These are phyloP conservation scores for Allantophomopsis cytisporea DNA, from an alignment of 2,329 filamentous ascomycete genomes.

Conservation along the genomic window DNA sequence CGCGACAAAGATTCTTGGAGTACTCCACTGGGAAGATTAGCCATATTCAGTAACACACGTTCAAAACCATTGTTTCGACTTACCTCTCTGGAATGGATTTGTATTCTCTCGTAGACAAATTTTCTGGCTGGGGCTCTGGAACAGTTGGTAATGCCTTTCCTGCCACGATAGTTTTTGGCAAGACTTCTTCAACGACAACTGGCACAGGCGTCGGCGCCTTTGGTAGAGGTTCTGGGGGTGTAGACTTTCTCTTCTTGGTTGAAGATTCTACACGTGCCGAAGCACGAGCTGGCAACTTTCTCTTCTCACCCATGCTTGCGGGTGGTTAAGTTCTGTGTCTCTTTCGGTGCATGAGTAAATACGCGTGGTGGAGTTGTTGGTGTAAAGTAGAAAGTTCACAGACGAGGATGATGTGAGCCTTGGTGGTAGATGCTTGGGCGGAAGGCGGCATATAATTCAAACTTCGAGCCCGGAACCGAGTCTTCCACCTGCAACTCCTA, in stretches of 20 bases:
- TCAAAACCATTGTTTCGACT: constrained; percentile 2
- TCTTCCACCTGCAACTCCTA: too few relatives aligned
- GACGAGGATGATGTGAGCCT: constrained; percentile 6
- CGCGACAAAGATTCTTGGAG: constrained; percentile 59
- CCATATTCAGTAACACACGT: not conserved
- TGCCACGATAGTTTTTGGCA: constrained; percentile 50
- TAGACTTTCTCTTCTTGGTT: constrained; percentile 44
- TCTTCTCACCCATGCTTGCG: constrained; percentile 34
- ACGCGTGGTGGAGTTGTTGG: not conserved
- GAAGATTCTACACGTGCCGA: constrained; percentile 45
- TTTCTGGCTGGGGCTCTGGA: constrained; percentile 48
- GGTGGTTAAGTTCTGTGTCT: not conserved
- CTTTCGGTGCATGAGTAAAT: too few relatives aligned
- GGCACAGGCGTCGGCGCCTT: constrained; percentile 24
- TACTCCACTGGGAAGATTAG: constrained; percentile 44
- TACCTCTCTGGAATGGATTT: constrained; percentile 64
- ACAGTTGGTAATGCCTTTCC: constrained; percentile 61
- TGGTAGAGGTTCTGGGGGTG: constrained; percentile 37
- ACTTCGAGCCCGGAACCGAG: too few relatives aligned
- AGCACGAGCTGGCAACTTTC: constrained; percentile 49
- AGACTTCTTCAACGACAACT: constrained; percentile 20
- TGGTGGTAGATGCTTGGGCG: not conserved
- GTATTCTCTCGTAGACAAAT: constrained; percentile 51
- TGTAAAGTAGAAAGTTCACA: constrained; percentile 1
- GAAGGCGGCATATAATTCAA: too few relatives aligned